Base-by-base conservation (phyloP, 805 yeast genomes). In the Yarrowia sp. region DNA sequence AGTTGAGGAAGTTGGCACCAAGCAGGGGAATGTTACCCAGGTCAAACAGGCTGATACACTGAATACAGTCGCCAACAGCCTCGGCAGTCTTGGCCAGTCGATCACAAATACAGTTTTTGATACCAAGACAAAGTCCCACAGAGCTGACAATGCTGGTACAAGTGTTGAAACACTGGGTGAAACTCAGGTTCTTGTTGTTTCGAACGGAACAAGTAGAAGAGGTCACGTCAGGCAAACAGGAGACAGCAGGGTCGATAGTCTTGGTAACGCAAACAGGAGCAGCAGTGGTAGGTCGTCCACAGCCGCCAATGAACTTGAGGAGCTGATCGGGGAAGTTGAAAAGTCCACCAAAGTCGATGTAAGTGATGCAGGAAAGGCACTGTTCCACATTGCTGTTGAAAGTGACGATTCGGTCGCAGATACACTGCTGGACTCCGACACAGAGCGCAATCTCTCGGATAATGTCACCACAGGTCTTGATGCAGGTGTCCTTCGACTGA, bases 361-460 rank as follows among this genome's bases (percentile, higher is more conserved):
- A 46, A 20, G 50, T 46, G 50, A 46, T 46, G n/a, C 50, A 46
- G 6, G 50, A 46, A 10, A 46, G 34, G 13, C 50, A 46, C 33
- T 20, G 15, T 15, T 46, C 50, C 10, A 46, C 50, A 13, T 46
- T 46, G 34, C 24, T 20, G 50, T 46, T 46, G 13, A 46, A 15
- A 9, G 50, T 20, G 13, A 46, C 34, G 17, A 46, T 6, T 46
- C 50, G 33, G 34, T 20, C 50, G 13, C 50, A 46, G 50, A 46
- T 46, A 14, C 50, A 46, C 50, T 46, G 34, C 50, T 46, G 17
- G 50, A 46, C 34, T 10, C 50, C 50, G 20, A 46, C 34, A 24
- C 50, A 46, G 6, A 46, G 50, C 0, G 55, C 55, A 49, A 49
- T 49, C 33, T 38, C 43, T 53, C 61, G 33, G n/a, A 53, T 40